Base-by-base conservation (phyloP, 169 alveolate species). In the Cryptosporidium tyzzeri region DNA sequence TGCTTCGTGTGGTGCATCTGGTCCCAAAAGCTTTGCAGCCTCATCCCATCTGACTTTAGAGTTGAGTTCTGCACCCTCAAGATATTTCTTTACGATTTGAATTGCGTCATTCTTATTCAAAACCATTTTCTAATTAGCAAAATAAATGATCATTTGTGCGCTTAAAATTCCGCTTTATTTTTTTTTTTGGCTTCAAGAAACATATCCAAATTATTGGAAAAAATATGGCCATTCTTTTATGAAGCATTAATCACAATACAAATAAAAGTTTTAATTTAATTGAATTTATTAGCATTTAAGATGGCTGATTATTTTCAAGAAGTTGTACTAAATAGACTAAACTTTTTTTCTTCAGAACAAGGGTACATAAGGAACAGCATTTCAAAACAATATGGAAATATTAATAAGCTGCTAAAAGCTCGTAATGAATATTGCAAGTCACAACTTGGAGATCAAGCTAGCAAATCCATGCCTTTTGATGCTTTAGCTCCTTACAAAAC, bases 21-120 rank as follows among this genome's bases (percentile, higher is more conserved):
- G 51, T 26, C 89, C 89, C 35, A 80, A 16, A 23, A 33, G 73
- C 35, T 41, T 80, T 8, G 75, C 65, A 21, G 75, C 80, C 31
- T 80, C 89, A 45, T 80, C 89, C 89, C 89, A 80, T 48, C 75
- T 80, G 2, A 80, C 9, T 61, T 50, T 59, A 18, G 62, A 23
- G 37, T 80, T 80, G 61, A 80, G 29, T 39, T 67, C 75, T n/a
- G 73, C 44, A 23, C 0, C 33, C 0, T 80, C 80, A 29, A 80
- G 62, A 37, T 62, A 80, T 39, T 33, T 65, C 50, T 80, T 80
- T 35, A 80, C 7, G 1, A 45, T 31, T 48, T 62, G 65, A 18
- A 39, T 59, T 65, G 89, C 89, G 37, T 80, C 89, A 26, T 80
- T 65, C 45, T 80, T 80, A n/a, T 59, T 65, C 16, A 80, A 44